Conservation (phyloP, 1,284 basidiomycete genomes). For the Hemileia vastatrix region DNA sequence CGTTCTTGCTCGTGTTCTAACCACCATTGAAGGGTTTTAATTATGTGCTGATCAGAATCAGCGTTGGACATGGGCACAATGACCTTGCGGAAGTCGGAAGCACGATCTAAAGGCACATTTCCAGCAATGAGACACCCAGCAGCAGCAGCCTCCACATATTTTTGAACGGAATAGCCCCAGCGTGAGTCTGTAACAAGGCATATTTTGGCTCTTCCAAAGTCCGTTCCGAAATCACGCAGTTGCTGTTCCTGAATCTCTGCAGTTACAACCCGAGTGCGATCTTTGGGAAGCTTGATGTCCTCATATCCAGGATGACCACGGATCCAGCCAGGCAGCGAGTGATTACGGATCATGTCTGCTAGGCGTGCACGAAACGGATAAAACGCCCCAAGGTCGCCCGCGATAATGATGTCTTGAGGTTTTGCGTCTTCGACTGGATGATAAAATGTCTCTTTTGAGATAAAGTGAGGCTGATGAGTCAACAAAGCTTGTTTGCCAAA, state of each 20-base stretch:
- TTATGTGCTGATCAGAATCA: constrained; percentile 13
- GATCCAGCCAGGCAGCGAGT: constrained; percentile 21
- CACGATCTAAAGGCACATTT: constrained; percentile 20
- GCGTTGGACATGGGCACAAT: constrained; percentile 22
- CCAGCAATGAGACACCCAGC: constrained; percentile 20
- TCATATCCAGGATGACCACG: constrained; percentile 22
- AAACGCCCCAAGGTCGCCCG: constrained; percentile 16
- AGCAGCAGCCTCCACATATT: constrained; percentile 21
- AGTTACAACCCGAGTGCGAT: constrained; percentile 4
- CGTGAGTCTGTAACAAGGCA: constrained; percentile 18
- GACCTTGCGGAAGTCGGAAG: constrained; percentile 1
- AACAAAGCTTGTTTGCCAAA: constrained; percentile 13
- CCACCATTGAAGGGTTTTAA: constrained; percentile 18
- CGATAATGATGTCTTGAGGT: constrained; percentile 18
- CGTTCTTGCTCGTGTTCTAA: constrained; percentile 16
- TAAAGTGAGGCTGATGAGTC: constrained; percentile 21
- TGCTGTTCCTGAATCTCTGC: constrained; percentile 20
- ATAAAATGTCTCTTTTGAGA: constrained; percentile 17
- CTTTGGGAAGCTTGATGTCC: constrained; percentile 17
- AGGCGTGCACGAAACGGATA: constrained; percentile 21
- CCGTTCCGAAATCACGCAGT: constrained; percentile 13
- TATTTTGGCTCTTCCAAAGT: constrained; percentile 19
- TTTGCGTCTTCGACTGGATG: constrained; percentile 8
- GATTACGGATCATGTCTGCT: constrained; percentile 21
- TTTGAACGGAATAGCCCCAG: constrained; percentile 23